Conservation (phyloP, 139 green algal genomes). For the Tetraselmis striata region DNA sequence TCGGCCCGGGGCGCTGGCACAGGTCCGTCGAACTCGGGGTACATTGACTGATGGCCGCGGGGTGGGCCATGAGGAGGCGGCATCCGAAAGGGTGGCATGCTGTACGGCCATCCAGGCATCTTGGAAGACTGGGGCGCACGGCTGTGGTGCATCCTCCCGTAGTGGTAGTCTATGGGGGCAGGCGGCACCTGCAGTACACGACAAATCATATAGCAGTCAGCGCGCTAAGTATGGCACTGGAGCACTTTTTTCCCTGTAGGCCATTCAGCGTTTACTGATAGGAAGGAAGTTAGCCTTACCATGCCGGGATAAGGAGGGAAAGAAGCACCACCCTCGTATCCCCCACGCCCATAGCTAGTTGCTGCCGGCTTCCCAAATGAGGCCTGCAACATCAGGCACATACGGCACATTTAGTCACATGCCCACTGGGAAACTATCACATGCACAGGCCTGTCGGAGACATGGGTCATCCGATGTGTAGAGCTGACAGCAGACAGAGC, state of each 20-base stretch:
- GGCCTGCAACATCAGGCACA: too few species aligned
- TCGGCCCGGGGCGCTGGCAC: neutral
- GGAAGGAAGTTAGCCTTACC: neutral
- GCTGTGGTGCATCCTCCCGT: neutral
- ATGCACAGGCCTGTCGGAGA: too few species aligned
- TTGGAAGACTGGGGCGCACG: neutral
- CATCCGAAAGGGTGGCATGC: neutral
- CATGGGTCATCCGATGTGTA: too few species aligned
- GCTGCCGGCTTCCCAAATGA: neutral
- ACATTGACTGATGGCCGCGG: neutral
- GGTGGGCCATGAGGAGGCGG: neutral
- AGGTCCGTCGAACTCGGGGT: neutral
- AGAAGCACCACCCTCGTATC: neutral
- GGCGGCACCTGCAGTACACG: neutral
- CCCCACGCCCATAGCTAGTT: neutral
- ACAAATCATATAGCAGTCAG: too few species aligned
- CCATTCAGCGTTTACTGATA: neutral
- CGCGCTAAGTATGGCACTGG: too few species aligned
- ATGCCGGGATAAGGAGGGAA: neutral
- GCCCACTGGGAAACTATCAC: too few species aligned
- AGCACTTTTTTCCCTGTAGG: too few species aligned
- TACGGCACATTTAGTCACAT: too few species aligned
- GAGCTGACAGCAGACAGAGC: too few species aligned
- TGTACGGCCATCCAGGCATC: neutral
- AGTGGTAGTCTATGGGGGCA: neutral